A percentile compares a stretch with the other conserved stretches of the same genome.
These are phyloP conservation scores for Candida loeiensis DNA, from an alignment of 805 yeast genomes.

Conservation along the genomic window DNA sequence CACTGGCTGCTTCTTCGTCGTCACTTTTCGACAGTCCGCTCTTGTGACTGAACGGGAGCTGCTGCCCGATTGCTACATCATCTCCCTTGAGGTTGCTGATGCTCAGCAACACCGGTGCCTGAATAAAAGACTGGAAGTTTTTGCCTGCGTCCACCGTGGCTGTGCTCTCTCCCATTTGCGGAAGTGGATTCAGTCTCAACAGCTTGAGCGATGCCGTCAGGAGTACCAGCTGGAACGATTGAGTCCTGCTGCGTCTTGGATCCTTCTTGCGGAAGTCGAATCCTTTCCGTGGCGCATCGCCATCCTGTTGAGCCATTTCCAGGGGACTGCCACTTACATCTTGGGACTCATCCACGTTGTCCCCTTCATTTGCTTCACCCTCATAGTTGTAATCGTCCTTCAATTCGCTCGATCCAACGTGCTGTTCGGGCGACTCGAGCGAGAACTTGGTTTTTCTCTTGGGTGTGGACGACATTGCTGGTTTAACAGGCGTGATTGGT, in stretches of 20 bases:
- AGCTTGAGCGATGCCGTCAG: conserved; percentile 43
- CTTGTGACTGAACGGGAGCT: conserved; percentile 34
- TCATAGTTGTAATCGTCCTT: neutral
- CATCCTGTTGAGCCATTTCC: neutral
- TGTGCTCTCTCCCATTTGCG: conserved; percentile 11
- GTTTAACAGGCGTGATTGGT: neutral
- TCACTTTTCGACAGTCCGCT: conserved; percentile 3
- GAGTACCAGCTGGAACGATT: conserved; percentile 42
- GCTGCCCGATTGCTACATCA: conserved; percentile 39
- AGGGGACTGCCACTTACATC: neutral
- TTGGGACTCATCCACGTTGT: too few species aligned
- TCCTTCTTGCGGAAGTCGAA: conserved; percentile 37
- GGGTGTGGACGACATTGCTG: neutral
- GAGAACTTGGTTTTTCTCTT: neutral
- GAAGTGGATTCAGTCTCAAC: conserved; percentile 24
- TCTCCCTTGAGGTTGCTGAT: conserved; percentile 27
- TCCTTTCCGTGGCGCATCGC: neutral
- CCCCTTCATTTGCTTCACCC: neutral
- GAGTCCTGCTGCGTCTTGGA: conserved; percentile 35
- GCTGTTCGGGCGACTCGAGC: neutral
- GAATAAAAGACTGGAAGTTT: conserved; percentile 44
- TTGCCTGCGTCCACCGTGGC: conserved; percentile 14
- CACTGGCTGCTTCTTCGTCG: conserved; percentile 5
- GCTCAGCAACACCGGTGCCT: conserved; percentile 43
- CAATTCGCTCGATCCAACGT: neutral